Conservation (phyloP, 139 green algal species). For the Chlamydomonas sp. region DNA sequence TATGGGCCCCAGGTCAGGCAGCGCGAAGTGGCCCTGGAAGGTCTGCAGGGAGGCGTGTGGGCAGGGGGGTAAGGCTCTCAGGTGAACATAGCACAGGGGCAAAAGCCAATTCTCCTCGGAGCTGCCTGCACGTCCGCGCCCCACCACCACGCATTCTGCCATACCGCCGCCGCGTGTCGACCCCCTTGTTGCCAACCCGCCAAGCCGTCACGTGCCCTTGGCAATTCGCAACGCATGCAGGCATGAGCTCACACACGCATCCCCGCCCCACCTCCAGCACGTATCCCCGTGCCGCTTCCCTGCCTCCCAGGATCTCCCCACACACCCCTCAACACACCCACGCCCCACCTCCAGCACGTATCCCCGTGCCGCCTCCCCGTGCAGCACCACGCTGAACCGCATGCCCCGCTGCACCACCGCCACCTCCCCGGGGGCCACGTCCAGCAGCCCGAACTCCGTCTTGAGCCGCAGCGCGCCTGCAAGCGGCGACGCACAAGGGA, state of each 20-base stretch:
- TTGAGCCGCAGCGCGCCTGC: constrained; percentile 77
- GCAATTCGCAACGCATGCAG: too few species aligned
- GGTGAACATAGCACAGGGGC: too few species aligned
- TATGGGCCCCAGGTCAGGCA: constrained; percentile 94
- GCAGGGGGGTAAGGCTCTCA: too few species aligned
- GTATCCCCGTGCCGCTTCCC: constrained; percentile 75
- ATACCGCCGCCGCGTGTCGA: too few species aligned
- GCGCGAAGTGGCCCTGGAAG: constrained; percentile 87
- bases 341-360: constrained; percentile 91
- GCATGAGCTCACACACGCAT: not conserved
- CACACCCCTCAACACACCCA: not conserved
- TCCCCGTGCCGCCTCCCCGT: constrained; percentile 62
- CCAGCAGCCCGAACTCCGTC: constrained; percentile 90
- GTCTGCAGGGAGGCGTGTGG: not conserved
- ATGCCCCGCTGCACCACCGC: constrained; percentile 86
- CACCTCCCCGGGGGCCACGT: constrained; percentile 84
- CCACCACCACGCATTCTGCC: too few species aligned
- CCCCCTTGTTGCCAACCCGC: too few species aligned
- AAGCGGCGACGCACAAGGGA: not conserved
- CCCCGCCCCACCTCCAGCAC: constrained; percentile 83
- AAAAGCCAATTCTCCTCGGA: too few species aligned
- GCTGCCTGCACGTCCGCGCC: too few species aligned
- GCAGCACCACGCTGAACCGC: constrained; percentile 83
- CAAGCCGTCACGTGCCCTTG: too few species aligned
- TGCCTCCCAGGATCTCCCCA: too few species aligned